A percentile compares a stretch with the other conserved stretches of the same genome.
Conservation (phyloP, 352 stramenopile species). For the Pilasporangium apinafurcum region DNA sequence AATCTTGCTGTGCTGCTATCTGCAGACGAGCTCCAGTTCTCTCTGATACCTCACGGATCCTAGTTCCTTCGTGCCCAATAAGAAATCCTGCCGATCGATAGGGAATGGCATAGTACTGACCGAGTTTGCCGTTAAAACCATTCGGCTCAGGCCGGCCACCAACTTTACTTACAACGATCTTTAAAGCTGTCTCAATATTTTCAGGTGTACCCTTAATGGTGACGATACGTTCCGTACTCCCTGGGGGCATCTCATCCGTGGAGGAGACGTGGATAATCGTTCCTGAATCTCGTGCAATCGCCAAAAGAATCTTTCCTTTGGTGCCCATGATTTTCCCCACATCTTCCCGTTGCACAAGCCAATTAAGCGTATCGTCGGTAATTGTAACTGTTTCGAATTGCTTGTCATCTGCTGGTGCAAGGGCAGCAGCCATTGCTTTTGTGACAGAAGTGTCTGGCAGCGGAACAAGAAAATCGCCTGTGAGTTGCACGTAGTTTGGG, state of each 20-base stretch:
- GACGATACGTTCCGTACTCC: slow-evolving; percentile 40
- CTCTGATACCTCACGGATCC: slow-evolving; percentile 30
- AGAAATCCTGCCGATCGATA: slow-evolving; percentile 34
- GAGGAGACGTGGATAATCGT: slow-evolving; percentile 36
- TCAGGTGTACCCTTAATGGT: slow-evolving; percentile 26
- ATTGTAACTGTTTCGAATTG: not conserved
- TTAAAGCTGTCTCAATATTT: slow-evolving; percentile 23
- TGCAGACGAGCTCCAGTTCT: slow-evolving; percentile 50
- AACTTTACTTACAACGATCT: slow-evolving; percentile 29
- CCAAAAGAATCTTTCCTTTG: slow-evolving; percentile 29
- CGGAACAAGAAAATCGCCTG: slow-evolving; percentile 13
- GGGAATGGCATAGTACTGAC: slow-evolving; percentile 65
- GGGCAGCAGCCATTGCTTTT: slow-evolving; percentile 24
- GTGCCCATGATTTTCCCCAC: slow-evolving; percentile 63
- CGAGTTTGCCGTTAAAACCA: slow-evolving; percentile 17
- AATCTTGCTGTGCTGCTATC: slow-evolving; percentile 33
- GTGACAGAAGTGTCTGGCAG: slow-evolving; percentile 34
- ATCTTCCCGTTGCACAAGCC: slow-evolving; percentile 37
- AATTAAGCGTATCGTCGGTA: slow-evolving; percentile 16
- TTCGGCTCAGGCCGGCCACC: slow-evolving; percentile 29
- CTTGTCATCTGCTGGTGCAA: slow-evolving; percentile 4
- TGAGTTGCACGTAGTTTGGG: slow-evolving; percentile 43
- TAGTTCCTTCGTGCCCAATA: slow-evolving; percentile 38
- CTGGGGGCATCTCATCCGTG: slow-evolving; percentile 23
- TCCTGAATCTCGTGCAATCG: slow-evolving; percentile 35